Percentiles rank a stretch among this genome's conserved stretches.
These are phyloP conservation scores for Juncus effusus DNA, from an alignment of 176 grass and related monocot genomes.

Conservation along the genomic window DNA sequence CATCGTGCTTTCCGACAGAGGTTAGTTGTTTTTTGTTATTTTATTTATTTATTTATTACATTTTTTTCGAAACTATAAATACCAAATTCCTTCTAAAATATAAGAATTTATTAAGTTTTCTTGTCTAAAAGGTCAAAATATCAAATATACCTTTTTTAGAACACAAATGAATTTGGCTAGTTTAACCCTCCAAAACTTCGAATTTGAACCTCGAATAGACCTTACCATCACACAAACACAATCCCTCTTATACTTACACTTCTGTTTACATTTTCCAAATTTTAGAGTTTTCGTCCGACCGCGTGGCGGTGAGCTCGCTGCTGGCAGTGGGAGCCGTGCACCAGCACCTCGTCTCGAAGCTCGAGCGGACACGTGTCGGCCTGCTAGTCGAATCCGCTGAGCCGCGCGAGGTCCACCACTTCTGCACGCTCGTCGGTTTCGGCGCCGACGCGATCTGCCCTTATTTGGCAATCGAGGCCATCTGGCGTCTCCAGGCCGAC, in stretches of 20 bases:
- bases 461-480: conserved; percentile 78
- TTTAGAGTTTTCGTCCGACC: conserved; percentile 69
- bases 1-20: conserved; percentile 96
- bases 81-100: neutral
- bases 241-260: neutral
- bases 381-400: conserved; percentile 88
- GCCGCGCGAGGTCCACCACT: conserved; percentile 98
- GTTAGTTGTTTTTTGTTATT: conserved; percentile 29
- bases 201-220: too few species aligned
- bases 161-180: too few species aligned
- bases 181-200: too few species aligned
- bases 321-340: conserved; percentile 96
- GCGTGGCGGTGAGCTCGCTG: conserved; percentile 83
- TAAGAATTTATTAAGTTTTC: neutral
- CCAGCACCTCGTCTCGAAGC: conserved; percentile 91
- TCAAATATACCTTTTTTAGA: too few species aligned
- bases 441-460: conserved; percentile 97
- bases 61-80: neutral
- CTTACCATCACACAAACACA: too few species aligned
- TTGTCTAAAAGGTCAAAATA: too few species aligned
- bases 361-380: conserved; percentile 77
- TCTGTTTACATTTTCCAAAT: conserved; percentile 25
- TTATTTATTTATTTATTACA: neutral
- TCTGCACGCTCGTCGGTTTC: conserved; percentile 89
- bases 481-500: conserved; percentile 90